Percentiles rank a stretch among this genome's conserved stretches.
Conservation (phyloP, 768 basidiomycete species). For the Daedalea quercina region DNA sequence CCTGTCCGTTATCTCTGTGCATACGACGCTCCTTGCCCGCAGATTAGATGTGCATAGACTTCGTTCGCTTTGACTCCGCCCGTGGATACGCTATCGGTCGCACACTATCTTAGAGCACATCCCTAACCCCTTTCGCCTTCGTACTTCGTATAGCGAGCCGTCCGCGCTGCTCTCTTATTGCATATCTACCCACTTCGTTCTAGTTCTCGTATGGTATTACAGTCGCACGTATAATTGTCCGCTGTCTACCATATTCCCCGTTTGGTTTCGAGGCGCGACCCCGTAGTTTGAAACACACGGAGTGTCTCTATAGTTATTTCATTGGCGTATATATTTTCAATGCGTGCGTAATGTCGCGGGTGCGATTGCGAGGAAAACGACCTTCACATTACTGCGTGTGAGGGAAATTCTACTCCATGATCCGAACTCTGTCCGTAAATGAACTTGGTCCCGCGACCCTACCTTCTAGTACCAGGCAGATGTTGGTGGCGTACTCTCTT, state of each 20-base stretch:
- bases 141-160: background rate
- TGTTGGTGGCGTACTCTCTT: no score
- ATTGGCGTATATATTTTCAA: conserved; percentile 2
- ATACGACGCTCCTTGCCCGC: background rate
- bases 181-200: conserved; percentile 1
- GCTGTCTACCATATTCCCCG: conserved; percentile 1
- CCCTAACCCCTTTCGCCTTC: background rate
- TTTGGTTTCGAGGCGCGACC: background rate
- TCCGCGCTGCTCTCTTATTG: conserved; percentile 1
- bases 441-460: no score
- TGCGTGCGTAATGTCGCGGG: background rate
- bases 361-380: no score
- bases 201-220: conserved; percentile 2
- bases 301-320: conserved; percentile 1
- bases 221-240: conserved; percentile 3
- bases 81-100: background rate
- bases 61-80: background rate
- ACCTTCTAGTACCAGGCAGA: no score
- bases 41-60: conserved; percentile 3
- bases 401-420: no score
- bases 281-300: background rate
- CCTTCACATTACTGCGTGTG: no score
- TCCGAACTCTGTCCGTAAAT: no score
- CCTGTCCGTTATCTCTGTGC: background rate
- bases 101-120: conserved; percentile 1